Evolutionary conservation across 805 yeast species (phyloP), one percentile per base, ranked within the genome.

Genomic region (Saturnispora saitoi): DNA sequence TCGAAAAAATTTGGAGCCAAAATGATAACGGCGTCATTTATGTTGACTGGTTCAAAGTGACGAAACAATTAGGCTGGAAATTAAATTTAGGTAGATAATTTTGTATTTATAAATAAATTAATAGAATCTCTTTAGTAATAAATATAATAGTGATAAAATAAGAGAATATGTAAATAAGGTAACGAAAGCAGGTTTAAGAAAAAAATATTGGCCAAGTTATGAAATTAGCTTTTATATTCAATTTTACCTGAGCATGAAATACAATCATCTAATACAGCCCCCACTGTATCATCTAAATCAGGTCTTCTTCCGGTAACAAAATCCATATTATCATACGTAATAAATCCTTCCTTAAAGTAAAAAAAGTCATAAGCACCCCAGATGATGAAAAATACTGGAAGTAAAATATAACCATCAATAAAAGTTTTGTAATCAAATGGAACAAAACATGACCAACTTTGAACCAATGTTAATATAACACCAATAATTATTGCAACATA

Each of bases 391-490:
- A 78, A 81, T 14, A 80, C 64, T 1, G 88, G 86, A 12, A 83
- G 55, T 57, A 83, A 60, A 51, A 83, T 75, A 58, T 83, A 83
- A 4, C 81, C 77, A 60, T 81, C 88, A 45, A 76, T 70, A 55
- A 76, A 76, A 41, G 61, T 57, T 28, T 78, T 80, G 6, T 79
- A 78, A 44, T 69, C 69, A 56, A 78, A 81, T 1, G 86, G 87
- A 47, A 71, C 70, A 51, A 81, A 74, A 34, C 74, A 68, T 2
- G 81, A 68, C 85, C 86, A 81, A 5, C 86, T 85, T 61, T 81
- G 87, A 26, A 81, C 73, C 30, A 80, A 59, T 2, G 77, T 80
- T 49, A 81, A 64, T 48, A 81, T 72, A 1, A 71, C 52, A 57
- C 77, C 80, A 43, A 77, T 66, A 3, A 66, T 52, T 8, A 81